Evolutionary conservation across 805 yeast species (phyloP), one percentile per base, ranked within the genome.

Genomic region (Lipomyces sp.): DNA sequence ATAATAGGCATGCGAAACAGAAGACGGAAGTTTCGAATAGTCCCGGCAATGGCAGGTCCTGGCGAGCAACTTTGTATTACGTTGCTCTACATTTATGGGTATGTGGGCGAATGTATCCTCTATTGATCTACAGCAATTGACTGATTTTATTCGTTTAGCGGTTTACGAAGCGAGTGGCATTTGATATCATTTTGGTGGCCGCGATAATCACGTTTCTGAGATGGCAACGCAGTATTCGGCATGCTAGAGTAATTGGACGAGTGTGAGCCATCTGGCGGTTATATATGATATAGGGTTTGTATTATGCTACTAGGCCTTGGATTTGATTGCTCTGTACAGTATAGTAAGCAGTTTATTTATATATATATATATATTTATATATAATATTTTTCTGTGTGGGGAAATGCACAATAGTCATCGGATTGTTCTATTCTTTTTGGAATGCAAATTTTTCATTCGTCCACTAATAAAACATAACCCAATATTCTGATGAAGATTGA

Each of bases 191-290:
- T 7, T 51, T 62, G 2, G 45, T 62, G 8, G 33, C 51, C 5
- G 35, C 61, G 4, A 32, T 62, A 24, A 53, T 62, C 53, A 51
- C 61, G 7, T 33, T 57, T n/a, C 37, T 62, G 30, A 60, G 61
- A 34, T 62, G 65, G 65, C 42, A 60, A 32, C 65, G 58, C 2
- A 61, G 18, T 18, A 18, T 61, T 32, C 35, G 54, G 13, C 56
- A 53, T 7, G 56, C 56, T n/a, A 51, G 15, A n/a, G 34, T 34
- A 4, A 8, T 29, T 6, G n/a, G n/a, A 13, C 54, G 54, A 32
- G 54, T 51, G 29, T 51, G 34, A 51, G 10, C 24, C 18, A 15
- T 10, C 11, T 5, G 48, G 24, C 1, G 24, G 24, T 24, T 24
- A 24, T n/a, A 13, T 42, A n/a, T 42, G 48, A 15, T n/a, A 42